Conservation (phyloP, 495 filamentous ascomycete species). For the Neurospora terricola region DNA sequence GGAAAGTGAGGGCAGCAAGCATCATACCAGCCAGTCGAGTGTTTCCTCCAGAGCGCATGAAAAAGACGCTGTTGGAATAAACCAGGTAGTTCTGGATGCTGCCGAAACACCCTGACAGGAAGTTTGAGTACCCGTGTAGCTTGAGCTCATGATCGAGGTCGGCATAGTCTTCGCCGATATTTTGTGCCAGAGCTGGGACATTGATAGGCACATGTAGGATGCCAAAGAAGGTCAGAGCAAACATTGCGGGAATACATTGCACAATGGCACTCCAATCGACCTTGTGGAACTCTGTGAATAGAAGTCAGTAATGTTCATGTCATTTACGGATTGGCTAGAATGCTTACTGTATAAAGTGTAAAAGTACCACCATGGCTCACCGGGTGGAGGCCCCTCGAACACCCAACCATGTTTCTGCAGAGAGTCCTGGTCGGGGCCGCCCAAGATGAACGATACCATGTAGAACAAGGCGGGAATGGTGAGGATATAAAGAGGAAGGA, state of each 20-base stretch:
- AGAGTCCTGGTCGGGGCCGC: slow-evolving; percentile 48
- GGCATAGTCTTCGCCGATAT: slow-evolving; percentile 81
- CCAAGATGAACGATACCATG: slow-evolving; percentile 57
- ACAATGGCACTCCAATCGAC: slow-evolving; percentile 73
- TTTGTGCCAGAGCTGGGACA: slow-evolving; percentile 82
- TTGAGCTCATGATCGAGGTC: slow-evolving; percentile 87
- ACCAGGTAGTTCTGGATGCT: slow-evolving; percentile 98
- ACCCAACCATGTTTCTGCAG: slow-evolving; percentile 75
- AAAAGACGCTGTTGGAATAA: slow-evolving; percentile 91
- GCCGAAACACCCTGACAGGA: slow-evolving; percentile 71
- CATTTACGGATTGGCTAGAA: background rate
- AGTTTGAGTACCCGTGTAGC: slow-evolving; percentile 87
- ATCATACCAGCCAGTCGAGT: slow-evolving; percentile 79
- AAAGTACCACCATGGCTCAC: slow-evolving; percentile 92
- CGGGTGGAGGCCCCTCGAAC: slow-evolving; percentile 72
- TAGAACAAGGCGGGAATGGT: slow-evolving; percentile 74
- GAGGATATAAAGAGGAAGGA: slow-evolving; percentile 82
- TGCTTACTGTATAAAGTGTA: slow-evolving; percentile 81
- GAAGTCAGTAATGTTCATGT: slow-evolving; percentile 15
- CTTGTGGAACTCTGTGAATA: slow-evolving; percentile 51
- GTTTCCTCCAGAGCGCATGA: slow-evolving; percentile 82
- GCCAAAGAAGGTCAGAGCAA: slow-evolving; percentile 94
- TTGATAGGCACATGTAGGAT: slow-evolving; percentile 97
- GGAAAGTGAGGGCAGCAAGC: slow-evolving; percentile 69
- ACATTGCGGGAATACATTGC: slow-evolving; percentile 84